Percentiles rank a stretch among this genome's conserved stretches.
These are phyloP conservation scores for Fraxinus albicans DNA, from an alignment of 305 asterid species.

Conservation along the genomic window DNA sequence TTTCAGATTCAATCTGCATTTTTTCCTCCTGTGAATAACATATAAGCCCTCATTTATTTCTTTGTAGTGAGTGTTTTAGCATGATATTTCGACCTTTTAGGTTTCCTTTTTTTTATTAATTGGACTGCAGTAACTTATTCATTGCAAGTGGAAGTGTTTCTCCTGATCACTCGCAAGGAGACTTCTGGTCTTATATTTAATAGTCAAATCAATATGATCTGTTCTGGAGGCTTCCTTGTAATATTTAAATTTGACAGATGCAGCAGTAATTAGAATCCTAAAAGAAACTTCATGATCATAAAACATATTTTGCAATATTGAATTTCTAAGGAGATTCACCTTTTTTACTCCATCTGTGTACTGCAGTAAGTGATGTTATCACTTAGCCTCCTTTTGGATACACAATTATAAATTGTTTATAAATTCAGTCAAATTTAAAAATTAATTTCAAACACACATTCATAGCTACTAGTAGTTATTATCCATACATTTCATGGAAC, in stretches of 20 bases:
- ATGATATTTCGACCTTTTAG: background rate
- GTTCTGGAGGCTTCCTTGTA: background rate
- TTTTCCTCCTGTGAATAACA: conserved; percentile 3
- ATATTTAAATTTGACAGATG: background rate
- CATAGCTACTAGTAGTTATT: background rate
- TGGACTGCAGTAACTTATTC: background rate
- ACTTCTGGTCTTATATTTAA: background rate
- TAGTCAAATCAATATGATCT: background rate
- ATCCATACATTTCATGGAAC: background rate
- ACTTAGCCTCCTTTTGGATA: background rate
- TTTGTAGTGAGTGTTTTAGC: background rate
- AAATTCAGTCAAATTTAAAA: background rate
- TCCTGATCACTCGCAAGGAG: background rate
- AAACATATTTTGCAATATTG: background rate
- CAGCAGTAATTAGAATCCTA: background rate
- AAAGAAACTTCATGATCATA: background rate
- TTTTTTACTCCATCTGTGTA: background rate
- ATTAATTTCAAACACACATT: background rate
- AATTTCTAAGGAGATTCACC: background rate
- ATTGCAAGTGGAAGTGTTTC: background rate
- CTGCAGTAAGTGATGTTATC: background rate
- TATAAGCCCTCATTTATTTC: background rate
- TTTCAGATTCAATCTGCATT: background rate
- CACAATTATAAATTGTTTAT: background rate
- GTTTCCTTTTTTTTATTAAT: background rate